Evolutionary conservation across 2,329 filamentous ascomycete species (phyloP).

Genomic region (Lecanoromycetidae sp.): DNA sequence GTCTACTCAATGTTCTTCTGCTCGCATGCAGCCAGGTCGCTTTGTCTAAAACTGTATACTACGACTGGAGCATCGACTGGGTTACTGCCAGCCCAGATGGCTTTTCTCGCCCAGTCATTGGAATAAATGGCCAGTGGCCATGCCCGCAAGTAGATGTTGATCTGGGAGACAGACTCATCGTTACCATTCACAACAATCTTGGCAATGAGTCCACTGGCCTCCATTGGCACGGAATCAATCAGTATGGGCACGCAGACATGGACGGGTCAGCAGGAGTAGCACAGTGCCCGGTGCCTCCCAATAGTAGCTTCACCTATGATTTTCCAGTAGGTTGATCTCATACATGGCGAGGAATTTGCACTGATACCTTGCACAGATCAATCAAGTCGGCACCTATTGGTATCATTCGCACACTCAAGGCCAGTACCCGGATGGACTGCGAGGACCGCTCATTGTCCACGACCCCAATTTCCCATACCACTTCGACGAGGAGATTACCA

Average conservation of each 20-base stretch:
- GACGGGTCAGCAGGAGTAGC: slow-evolving; percentile 28
- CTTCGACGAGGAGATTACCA: slow-evolving; percentile 51
- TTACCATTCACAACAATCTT: slow-evolving; percentile 13
- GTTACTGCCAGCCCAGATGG: slow-evolving; percentile 44
- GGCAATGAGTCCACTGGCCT: slow-evolving; percentile 16
- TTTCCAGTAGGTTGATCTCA: slow-evolving; percentile 28
- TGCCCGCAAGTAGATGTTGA: slow-evolving; percentile 14
- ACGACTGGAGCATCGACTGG: slow-evolving; percentile 45
- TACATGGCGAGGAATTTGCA: background rate
- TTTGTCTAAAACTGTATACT: slow-evolving; percentile 26
- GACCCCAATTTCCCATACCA: slow-evolving; percentile 33
- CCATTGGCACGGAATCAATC: slow-evolving; percentile 28
- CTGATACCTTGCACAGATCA: slow-evolving; percentile 30
- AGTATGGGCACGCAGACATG: slow-evolving; percentile 24
- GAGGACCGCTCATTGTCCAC: slow-evolving; percentile 27
- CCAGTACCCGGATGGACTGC: slow-evolving; percentile 25
- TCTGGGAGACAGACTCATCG: slow-evolving; percentile 8
- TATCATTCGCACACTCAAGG: slow-evolving; percentile 24
- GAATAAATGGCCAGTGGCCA: slow-evolving; percentile 16
- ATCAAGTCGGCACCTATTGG: slow-evolving; percentile 56
- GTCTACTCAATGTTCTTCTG: background rate
- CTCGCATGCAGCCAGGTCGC: slow-evolving; percentile 1
- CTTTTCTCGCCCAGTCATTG: slow-evolving; percentile 12
- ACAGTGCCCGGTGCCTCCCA: slow-evolving; percentile 27
- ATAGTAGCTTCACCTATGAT: slow-evolving; percentile 22